These are phyloP conservation scores for Emergomyces orientalis DNA, from an alignment of 2,329 filamentous ascomycete genomes.

Conservation along the genomic window DNA sequence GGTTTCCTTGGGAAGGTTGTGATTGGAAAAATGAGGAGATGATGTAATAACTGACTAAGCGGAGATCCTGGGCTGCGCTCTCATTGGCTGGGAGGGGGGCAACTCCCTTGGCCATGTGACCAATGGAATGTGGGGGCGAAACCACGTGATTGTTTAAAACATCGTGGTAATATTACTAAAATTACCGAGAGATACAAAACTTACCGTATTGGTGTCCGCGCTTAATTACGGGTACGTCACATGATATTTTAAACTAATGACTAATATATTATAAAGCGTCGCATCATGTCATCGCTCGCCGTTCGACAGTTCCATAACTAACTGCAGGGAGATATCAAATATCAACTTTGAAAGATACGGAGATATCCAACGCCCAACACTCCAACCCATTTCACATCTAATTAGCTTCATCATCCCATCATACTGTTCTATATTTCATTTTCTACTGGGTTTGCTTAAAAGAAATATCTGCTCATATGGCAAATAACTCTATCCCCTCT, in stretches of 20 bases:
- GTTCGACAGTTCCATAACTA: too few relatives aligned
- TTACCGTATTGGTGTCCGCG: too few relatives aligned
- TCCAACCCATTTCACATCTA: not conserved
- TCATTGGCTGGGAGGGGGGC: not conserved
- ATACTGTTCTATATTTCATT: not conserved
- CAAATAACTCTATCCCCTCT: not conserved
- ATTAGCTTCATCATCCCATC: not conserved
- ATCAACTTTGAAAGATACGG: not conserved
- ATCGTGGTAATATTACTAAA: too few relatives aligned
- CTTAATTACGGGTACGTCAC: not conserved
- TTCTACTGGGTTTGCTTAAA: not conserved
- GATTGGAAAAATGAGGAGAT: not conserved
- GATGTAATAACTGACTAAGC: not conserved
- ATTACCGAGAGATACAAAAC: too few relatives aligned
- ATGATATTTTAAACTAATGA: not conserved
- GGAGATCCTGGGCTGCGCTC: not conserved
- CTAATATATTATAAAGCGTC: not conserved
- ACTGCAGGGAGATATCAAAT: not conserved
- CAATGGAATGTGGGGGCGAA: not conserved
- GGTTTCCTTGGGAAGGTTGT: not conserved
- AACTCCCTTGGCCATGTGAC: too few relatives aligned
- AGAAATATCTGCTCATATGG: not conserved
- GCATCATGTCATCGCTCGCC: not conserved
- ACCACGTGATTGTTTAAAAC: not conserved
- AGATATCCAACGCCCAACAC: not conserved